A percentile compares a stretch with the other conserved stretches of the same genome.
Evolutionary conservation across 2,329 filamentous ascomycete genomes (phyloP).

Genomic region (Colletotrichum sp.): DNA sequence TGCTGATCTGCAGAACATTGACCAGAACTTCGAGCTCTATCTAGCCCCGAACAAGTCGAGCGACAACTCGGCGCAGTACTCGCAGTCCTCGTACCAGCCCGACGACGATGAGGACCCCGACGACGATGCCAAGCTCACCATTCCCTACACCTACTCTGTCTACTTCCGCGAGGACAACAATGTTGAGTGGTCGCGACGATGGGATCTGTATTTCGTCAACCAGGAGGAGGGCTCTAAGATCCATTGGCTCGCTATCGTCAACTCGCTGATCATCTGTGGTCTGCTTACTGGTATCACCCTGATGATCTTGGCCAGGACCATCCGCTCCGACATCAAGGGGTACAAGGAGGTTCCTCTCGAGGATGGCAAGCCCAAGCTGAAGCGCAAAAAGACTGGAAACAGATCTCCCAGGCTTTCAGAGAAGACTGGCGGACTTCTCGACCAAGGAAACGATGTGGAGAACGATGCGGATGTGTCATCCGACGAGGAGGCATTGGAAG

Average conservation of each 20-base stretch:
- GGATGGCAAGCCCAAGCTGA: conserved; percentile 65
- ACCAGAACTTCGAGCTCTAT: conserved; percentile 71
- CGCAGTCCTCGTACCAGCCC: conserved; percentile 64
- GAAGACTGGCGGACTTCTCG: conserved; percentile 64
- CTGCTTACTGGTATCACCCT: conserved; percentile 79
- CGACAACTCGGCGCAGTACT: conserved; percentile 49
- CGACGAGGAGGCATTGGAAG: conserved; percentile 77
- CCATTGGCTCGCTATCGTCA: conserved; percentile 88
- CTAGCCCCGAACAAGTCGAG: conserved; percentile 68
- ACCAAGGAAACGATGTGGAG: conserved; percentile 59
- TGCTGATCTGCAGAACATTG: conserved; percentile 65
- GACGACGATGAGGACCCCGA: conserved; percentile 62
- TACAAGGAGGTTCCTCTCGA: conserved; percentile 71
- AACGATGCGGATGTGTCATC: conserved; percentile 62
- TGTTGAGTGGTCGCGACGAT: conserved; percentile 83
- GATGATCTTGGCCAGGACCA: conserved; percentile 80
- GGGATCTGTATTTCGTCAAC: conserved; percentile 90
- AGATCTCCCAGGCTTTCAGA: conserved; percentile 38
- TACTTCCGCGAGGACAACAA: conserved; percentile 85
- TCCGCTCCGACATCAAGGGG: conserved; percentile 78
- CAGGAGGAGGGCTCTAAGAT: conserved; percentile 82
- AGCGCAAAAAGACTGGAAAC: conserved; percentile 49
- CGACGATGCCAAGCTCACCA: conserved; percentile 69
- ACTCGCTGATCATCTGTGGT: conserved; percentile 83
- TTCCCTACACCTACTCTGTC: conserved; percentile 88